A percentile compares a stretch with the other conserved stretches of the same genome.
phyloP scores from a whole-genome alignment of 169 alveolate species.

The Plasmodium gallinaceum region DNA sequence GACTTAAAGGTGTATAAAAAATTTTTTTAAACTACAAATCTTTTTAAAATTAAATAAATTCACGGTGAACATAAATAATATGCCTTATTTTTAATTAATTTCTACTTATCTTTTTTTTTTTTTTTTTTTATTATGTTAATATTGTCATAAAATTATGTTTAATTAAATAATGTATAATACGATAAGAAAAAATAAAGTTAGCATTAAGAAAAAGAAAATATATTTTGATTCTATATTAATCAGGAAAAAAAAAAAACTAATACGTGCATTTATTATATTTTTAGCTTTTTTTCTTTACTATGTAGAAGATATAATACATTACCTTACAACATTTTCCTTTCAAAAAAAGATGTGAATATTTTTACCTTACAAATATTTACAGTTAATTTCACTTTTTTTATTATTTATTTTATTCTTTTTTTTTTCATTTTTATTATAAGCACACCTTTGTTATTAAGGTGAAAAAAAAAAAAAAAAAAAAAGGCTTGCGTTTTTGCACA shows the following conservation, averaged over 20 bases:
- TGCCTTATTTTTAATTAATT: too few relatives aligned
- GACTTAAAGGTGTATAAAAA: too few relatives aligned
- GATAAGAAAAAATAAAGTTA: too few relatives aligned
- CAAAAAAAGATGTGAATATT: slow-evolving; percentile 22
- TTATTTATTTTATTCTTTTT: slow-evolving; percentile 9
- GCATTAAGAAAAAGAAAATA: not conserved
- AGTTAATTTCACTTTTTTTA: slow-evolving; percentile 8
- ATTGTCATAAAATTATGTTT: too few relatives aligned
- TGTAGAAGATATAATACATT: not conserved
- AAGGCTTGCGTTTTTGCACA: slow-evolving; percentile 46
- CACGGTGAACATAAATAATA: too few relatives aligned
- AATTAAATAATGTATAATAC: too few relatives aligned
- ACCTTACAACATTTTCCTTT: not conserved
- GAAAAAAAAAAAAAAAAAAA: slow-evolving; percentile 10
- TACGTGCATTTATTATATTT: not conserved
- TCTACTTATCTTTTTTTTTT: too few relatives aligned
- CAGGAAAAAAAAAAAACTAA: not conserved
- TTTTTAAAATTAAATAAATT: too few relatives aligned
- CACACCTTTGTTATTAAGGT: not conserved
- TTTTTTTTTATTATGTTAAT: too few relatives aligned
- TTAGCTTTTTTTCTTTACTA: slow-evolving; percentile 14
- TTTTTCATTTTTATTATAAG: slow-evolving; percentile 11
- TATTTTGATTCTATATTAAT: not conserved
- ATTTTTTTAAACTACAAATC: not conserved
- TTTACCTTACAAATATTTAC: slow-evolving; percentile 9